Evolutionary conservation across 352 stramenopile genomes (phyloP), one percentile per base, ranked within the genome.

Genomic region (Phytophthora fragariae): DNA sequence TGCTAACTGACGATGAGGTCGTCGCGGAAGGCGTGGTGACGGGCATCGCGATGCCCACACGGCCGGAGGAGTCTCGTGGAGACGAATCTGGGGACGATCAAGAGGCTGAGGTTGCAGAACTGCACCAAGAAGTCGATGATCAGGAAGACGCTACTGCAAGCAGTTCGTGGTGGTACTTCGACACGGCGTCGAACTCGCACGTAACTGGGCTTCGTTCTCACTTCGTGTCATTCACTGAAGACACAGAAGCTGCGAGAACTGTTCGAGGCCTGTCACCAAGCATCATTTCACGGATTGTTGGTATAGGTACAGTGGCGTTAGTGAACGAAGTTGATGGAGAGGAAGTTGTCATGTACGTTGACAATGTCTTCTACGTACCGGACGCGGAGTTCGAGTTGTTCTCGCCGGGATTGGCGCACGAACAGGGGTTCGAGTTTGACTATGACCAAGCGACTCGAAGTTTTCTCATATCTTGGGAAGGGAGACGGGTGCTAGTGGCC

Each of bases 391-490:
- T 46, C 46, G 39, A 50, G 1, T 21, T 67, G 5, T 44, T 67
- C 19, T 59, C 47, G 2, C 60, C 47, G 6, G 49, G 47, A 15
- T n/a, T 60, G 3, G 62, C 50, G 17, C 1, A 19, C 2, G 62
- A 68, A 27, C 62, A 61, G 60, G 50, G 52, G 1, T 61, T 68
- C 33, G 62, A 55, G 1, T 56, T 68, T 21, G 24, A 24, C 7
- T 47, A 35, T 47, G 52, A 68, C 3, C 24, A 5, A 37, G 57
- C 17, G 27, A 56, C 57, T 10, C 37, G 19, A 6, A 41, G 37
- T 24, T 63, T 54, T 10, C 14, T 4, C 29, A 29, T 63, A 3
- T n/a, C 21, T 0, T 17, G 31, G 2, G 57, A 54, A 41, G 41
- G 27, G 14, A 14, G 27, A 17, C 5, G 24, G 10, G 41, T 54